A percentile compares a stretch with the other conserved stretches of the same genome.
phyloP scores from a whole-genome alignment of 2,329 filamentous ascomycete species.

The Didymella arachidicola region DNA sequence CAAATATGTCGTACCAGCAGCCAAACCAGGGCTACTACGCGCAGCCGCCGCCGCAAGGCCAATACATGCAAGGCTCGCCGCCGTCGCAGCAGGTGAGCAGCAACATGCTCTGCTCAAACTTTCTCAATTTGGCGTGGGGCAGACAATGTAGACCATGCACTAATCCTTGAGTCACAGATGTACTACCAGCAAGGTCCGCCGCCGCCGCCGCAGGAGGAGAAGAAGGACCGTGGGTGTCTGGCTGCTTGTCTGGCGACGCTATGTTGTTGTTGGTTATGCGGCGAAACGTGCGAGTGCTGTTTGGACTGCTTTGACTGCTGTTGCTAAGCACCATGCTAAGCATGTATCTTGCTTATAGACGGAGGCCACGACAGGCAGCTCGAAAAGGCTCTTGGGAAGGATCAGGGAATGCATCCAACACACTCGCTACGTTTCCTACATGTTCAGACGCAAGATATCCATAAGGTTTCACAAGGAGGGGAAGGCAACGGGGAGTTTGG shows the following conservation, averaged over 20 bases:
- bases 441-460: constrained; percentile 18
- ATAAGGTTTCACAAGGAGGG: neutral
- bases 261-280: constrained; percentile 49
- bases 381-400: too few relatives aligned
- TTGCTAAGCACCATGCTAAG: constrained; percentile 23
- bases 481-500: constrained; percentile 3
- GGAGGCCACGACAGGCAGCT: too few relatives aligned
- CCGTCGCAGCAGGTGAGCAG: constrained; percentile 39
- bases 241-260: constrained; percentile 46
- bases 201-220: constrained; percentile 33
- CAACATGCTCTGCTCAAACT: neutral
- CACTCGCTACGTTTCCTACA: constrained; percentile 11
- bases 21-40: constrained; percentile 37
- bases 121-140: too few relatives aligned
- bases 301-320: constrained; percentile 45
- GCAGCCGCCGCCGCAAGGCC: constrained; percentile 37
- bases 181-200: constrained; percentile 33
- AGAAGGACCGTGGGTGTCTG: constrained; percentile 47
- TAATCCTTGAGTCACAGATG: constrained; percentile 33
- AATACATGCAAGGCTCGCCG: constrained; percentile 31
- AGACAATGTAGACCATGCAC: too few relatives aligned
- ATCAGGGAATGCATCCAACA: neutral
- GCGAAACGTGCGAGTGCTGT: constrained; percentile 49
- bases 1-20: constrained; percentile 28
- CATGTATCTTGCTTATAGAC: neutral